These are phyloP conservation scores for Lepidium sativum DNA, from an alignment of 345 rosid genomes.

Conservation along the genomic window DNA sequence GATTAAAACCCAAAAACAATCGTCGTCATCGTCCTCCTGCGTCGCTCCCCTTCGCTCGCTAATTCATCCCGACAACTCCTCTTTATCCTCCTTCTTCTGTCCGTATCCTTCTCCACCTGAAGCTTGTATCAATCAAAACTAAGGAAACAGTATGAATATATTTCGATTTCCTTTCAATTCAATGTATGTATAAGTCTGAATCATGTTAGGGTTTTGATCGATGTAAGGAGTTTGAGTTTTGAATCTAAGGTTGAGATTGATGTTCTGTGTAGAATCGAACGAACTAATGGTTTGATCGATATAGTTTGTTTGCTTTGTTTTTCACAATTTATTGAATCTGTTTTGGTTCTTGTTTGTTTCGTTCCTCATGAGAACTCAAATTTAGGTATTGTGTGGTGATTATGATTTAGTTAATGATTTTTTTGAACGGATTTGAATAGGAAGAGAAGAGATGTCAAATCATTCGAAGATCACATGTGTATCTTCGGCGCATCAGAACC, in stretches of 20 bases:
- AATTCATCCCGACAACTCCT: background rate
- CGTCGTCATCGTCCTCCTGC: background rate
- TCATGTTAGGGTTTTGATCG: background rate
- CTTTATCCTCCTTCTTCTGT: background rate
- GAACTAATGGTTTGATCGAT: background rate
- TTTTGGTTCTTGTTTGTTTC: background rate
- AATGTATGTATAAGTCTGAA: background rate
- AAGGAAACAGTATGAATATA: background rate
- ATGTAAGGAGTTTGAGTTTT: background rate
- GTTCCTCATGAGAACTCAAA: background rate
- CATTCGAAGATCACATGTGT: constrained; percentile 40
- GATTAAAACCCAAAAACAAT: too few species aligned
- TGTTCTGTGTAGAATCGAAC: background rate
- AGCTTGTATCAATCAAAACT: background rate
- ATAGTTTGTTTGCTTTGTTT: background rate
- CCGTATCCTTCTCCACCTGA: background rate
- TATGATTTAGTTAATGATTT: background rate
- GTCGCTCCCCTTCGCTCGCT: background rate
- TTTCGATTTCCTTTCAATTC: background rate
- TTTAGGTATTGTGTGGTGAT: background rate
- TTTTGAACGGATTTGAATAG: background rate
- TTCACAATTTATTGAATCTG: background rate
- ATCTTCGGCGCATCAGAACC: constrained; percentile 38
- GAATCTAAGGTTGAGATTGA: background rate
- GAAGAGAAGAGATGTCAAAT: constrained; percentile 29